Percentiles rank a stretch among this genome's conserved stretches.
Conservation (phyloP, 192 early-diverging fungal species). For the Cetraspora pellucida region DNA sequence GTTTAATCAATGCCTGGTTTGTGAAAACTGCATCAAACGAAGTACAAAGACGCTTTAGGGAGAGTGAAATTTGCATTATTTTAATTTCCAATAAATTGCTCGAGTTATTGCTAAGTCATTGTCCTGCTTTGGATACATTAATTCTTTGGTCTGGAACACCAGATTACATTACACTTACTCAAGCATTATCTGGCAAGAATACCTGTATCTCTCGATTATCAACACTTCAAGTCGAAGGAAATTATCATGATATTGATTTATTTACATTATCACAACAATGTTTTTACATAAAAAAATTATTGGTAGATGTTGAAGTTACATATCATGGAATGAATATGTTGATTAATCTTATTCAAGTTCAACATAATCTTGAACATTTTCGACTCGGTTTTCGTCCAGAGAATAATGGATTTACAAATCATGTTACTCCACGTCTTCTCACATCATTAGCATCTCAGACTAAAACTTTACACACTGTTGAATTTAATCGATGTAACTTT, state of each 20-base stretch:
- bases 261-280: conserved; percentile 1
- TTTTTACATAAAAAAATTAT: neutral
- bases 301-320: neutral
- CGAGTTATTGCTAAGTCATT: neutral
- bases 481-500: conserved; percentile 17
- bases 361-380: conserved; percentile 1
- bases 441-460: neutral
- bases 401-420: neutral
- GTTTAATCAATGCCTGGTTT: neutral
- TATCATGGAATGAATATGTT: neutral
- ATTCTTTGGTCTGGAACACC: neutral
- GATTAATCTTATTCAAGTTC: neutral
- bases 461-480: neutral
- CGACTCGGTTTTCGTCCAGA: neutral
- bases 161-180: neutral
- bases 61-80: neutral
- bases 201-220: conserved; percentile 1
- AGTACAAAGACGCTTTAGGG: neutral
- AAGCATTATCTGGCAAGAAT: neutral
- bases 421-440: neutral
- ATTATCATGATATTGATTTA: conserved; percentile 8
- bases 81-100: conserved; percentile 3
- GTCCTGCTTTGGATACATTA: neutral
- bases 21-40: neutral
- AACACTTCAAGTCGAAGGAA: neutral